Conservation (phyloP, 495 filamentous ascomycete species). For the Xylaria telfairii region DNA sequence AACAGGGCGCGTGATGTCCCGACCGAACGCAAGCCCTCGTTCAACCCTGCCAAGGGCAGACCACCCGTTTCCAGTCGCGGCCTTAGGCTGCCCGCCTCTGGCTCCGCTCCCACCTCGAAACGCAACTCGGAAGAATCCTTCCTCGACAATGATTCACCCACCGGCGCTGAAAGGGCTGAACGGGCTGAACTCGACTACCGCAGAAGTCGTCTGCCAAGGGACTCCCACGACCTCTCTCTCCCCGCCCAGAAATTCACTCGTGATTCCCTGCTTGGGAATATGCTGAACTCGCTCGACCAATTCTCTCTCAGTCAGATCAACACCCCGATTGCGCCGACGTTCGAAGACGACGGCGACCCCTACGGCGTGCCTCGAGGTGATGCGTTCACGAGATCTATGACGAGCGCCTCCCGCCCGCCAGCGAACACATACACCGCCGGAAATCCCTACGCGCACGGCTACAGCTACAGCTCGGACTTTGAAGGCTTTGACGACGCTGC, state of each 20-base stretch:
- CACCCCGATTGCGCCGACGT: conserved; percentile 35
- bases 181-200: conserved; percentile 45
- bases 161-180: conserved; percentile 35
- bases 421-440: conserved; percentile 32
- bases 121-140: conserved; percentile 39
- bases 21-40: conserved; percentile 30
- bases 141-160: conserved; percentile 34
- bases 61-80: conserved; percentile 40
- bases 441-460: conserved; percentile 66
- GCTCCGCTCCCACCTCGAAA: conserved; percentile 25
- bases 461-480: conserved; percentile 76
- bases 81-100: conserved; percentile 31
- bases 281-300: conserved; percentile 88
- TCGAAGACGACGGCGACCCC: conserved; percentile 47
- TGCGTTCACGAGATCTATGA: conserved; percentile 35
- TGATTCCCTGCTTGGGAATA: conserved; percentile 89
- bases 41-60: conserved; percentile 32
- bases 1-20: conserved; percentile 31
- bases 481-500: conserved; percentile 67
- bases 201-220: conserved; percentile 50
- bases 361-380: conserved; percentile 37
- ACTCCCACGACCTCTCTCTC: conserved; percentile 89
- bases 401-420: conserved; percentile 32
- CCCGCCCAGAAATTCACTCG: conserved; percentile 75
- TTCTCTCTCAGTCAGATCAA: conserved; percentile 63